Conservation (phyloP, 2,329 filamentous ascomycete genomes). For the Fusarium solani-melongenae region DNA sequence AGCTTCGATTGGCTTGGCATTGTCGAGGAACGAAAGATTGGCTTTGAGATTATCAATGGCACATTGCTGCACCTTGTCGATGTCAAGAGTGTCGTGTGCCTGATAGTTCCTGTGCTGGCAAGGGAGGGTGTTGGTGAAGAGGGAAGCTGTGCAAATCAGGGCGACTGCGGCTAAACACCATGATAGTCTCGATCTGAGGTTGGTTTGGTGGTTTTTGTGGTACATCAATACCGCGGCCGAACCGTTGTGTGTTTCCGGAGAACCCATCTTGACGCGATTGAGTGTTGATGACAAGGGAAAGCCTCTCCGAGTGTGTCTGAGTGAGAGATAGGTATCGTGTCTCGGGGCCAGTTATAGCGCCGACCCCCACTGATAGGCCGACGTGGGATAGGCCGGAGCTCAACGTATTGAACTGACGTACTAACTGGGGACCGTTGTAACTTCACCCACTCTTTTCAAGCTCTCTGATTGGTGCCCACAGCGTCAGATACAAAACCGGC, state of each 20-base stretch:
- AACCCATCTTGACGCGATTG: background rate
- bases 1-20: constrained; percentile 58
- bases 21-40: constrained; percentile 62
- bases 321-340: background rate
- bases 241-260: background rate
- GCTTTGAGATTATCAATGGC: constrained; percentile 63
- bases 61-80: constrained; percentile 52
- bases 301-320: background rate
- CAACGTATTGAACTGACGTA: background rate
- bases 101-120: constrained; percentile 4
- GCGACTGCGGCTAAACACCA: constrained; percentile 3
- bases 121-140: constrained; percentile 9
- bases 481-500: background rate
- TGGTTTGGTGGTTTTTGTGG: background rate
- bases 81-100: constrained; percentile 1
- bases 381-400: background rate
- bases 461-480: background rate
- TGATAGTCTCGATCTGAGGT: background rate
- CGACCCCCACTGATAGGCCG: constrained; percentile 1
- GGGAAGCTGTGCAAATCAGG: background rate
- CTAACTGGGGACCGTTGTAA: background rate
- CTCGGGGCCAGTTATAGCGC: background rate
- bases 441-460: background rate
- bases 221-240: background rate
- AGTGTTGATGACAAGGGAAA: background rate